These are phyloP conservation scores for peach (Prunus persica) DNA, from an alignment of 306 rosid species.

Conservation along the genomic window DNA sequence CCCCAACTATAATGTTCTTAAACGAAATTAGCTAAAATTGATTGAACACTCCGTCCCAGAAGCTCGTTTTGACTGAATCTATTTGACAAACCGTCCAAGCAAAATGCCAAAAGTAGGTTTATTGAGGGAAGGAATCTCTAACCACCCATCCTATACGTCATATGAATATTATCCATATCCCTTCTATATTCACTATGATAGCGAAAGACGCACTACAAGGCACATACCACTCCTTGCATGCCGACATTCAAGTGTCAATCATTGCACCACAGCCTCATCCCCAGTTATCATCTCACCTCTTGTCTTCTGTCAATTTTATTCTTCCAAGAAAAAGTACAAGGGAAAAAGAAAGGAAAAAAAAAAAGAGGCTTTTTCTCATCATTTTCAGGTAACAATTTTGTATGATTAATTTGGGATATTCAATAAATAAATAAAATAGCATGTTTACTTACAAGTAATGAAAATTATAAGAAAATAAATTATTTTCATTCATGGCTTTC, in stretches of 20 bases:
- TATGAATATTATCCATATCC: background rate
- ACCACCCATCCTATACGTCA: background rate
- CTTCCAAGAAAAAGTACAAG: no score
- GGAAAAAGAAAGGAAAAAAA: no score
- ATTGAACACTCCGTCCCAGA: background rate
- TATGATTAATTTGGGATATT: no score
- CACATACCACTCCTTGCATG: no score
- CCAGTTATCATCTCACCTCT: no score
- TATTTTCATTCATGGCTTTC: no score
- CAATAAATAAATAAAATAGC: no score
- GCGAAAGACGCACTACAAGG: background rate
- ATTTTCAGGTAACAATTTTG: background rate
- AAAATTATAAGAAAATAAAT: no score
- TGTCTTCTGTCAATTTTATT: background rate
- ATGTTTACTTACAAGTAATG: no score
- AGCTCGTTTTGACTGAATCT: background rate
- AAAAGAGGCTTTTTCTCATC: background rate
- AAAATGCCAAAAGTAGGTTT: background rate
- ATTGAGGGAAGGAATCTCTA: background rate
- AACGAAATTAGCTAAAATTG: background rate
- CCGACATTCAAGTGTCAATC: background rate
- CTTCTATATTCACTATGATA: background rate
- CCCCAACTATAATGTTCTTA: background rate
- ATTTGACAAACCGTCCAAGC: background rate
- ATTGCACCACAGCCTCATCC: background rate